Evolutionary conservation across 768 basidiomycete genomes (phyloP).

Genomic region (Lactarius sanguifluus): DNA sequence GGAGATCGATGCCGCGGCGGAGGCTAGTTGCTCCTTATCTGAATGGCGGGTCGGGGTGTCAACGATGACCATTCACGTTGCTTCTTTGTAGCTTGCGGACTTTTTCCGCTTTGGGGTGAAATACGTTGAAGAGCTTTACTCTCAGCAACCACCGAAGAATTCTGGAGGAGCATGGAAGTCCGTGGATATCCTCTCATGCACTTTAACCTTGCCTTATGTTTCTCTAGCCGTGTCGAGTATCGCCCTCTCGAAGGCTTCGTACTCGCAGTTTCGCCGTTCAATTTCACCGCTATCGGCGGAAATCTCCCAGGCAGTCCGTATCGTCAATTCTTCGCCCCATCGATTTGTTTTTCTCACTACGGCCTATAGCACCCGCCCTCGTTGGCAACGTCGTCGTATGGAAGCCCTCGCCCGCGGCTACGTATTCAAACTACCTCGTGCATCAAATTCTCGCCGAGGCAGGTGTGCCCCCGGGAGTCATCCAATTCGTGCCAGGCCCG

Average conservation of each 20-base stretch:
- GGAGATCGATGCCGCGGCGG: slow-evolving; percentile 98
- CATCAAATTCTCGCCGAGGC: slow-evolving; percentile 92
- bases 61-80: background rate
- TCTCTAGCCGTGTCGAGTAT: slow-evolving; percentile 86
- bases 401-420: slow-evolving; percentile 97
- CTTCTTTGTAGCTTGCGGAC: slow-evolving; percentile 63
- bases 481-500: slow-evolving; percentile 94
- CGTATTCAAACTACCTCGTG: slow-evolving; percentile 91
- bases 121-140: slow-evolving; percentile 93
- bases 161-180: slow-evolving; percentile 91
- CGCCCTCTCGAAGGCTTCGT: slow-evolving; percentile 98
- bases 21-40: slow-evolving; percentile 54
- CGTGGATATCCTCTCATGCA: slow-evolving; percentile 37
- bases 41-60: background rate
- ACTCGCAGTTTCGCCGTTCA: slow-evolving; percentile 96
- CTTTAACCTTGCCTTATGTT: slow-evolving; percentile 16
- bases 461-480: slow-evolving; percentile 89
- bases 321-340: background rate
- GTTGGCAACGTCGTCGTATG: slow-evolving; percentile 95
- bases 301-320: slow-evolving; percentile 76
- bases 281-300: slow-evolving; percentile 97
- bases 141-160: slow-evolving; percentile 88
- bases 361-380: slow-evolving; percentile 71
- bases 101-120: slow-evolving; percentile 97
- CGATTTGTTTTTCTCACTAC: slow-evolving; percentile 5